phyloP scores from a whole-genome alignment of 345 rosid genomes.

The Citrus unshiu region DNA sequence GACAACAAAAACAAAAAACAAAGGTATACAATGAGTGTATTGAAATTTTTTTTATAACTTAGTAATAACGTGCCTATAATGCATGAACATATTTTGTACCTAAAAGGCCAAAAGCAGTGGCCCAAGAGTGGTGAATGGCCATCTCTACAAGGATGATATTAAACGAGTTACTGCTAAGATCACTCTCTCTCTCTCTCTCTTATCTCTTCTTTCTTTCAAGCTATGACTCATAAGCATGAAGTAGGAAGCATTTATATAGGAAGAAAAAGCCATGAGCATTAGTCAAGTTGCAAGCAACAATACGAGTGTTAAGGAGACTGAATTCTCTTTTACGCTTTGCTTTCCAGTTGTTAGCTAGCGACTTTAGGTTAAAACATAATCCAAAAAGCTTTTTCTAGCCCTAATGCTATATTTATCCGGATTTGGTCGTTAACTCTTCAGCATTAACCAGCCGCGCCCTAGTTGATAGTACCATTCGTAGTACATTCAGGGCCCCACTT shows the following conservation, averaged over 20 bases:
- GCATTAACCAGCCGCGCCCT: neutral
- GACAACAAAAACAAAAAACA: neutral
- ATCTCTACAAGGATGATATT: slow-evolving; percentile 11
- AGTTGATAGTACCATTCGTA: slow-evolving; percentile 34
- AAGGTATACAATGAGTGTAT: neutral
- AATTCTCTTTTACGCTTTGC: slow-evolving; percentile 16
- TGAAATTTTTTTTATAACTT: no score
- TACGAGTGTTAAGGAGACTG: slow-evolving; percentile 1
- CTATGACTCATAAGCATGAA: slow-evolving; percentile 8
- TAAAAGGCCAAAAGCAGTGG: slow-evolving; percentile 62
- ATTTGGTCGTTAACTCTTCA: neutral
- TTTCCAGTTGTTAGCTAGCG: slow-evolving; percentile 38
- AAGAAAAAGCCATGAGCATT: slow-evolving; percentile 14
- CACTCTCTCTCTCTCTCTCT: slow-evolving; percentile 11
- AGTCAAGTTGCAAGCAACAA: slow-evolving; percentile 27
- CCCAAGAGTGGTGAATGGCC: slow-evolving; percentile 38
- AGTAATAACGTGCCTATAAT: no score
- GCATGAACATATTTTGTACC: slow-evolving; percentile 31
- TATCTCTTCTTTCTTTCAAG: slow-evolving; percentile 1
- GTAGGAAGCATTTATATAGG: slow-evolving; percentile 33
- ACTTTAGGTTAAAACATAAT: slow-evolving; percentile 15
- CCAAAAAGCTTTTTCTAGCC: slow-evolving; percentile 19
- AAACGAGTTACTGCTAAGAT: neutral
- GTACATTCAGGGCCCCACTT: slow-evolving; percentile 29
- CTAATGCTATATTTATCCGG: slow-evolving; percentile 19